phyloP scores from a whole-genome alignment of 345 rosid species.

The Brassica cretica region DNA sequence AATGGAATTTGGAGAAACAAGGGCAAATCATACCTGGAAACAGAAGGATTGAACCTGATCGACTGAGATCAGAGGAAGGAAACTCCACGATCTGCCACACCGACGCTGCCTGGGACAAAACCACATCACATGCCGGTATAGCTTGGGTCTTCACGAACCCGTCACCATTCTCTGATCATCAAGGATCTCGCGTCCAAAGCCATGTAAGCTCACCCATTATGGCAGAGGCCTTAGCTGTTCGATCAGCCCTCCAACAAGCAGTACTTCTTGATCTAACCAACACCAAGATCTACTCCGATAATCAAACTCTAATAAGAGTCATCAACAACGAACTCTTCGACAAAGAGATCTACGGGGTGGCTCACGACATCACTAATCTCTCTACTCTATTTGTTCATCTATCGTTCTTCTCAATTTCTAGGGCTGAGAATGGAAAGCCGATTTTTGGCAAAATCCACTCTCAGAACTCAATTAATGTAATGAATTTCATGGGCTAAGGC shows the following conservation, averaged over 20 bases:
- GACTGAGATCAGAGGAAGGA: too few relatives aligned
- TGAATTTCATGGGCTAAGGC: not conserved
- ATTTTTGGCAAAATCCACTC: too few relatives aligned
- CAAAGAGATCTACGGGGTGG: not conserved
- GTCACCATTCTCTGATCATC: not conserved
- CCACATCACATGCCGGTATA: not conserved
- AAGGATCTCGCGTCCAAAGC: not conserved
- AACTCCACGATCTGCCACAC: not conserved
- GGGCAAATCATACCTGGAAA: too few relatives aligned
- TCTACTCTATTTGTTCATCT: not conserved
- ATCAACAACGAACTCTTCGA: not conserved
- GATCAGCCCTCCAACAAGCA: not conserved
- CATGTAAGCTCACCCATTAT: not conserved
- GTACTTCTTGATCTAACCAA: not conserved
- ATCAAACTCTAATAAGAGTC: not conserved
- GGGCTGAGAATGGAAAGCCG: not conserved
- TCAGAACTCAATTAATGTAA: too few relatives aligned
- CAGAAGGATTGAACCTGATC: too few relatives aligned
- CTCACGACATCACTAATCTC: not conserved
- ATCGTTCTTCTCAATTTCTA: not conserved
- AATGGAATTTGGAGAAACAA: too few relatives aligned
- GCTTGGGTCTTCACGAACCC: not conserved
- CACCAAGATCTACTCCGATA: not conserved
- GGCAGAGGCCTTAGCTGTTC: not conserved
- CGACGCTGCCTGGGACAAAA: not conserved